Base-by-base conservation (phyloP, 305 asterid species). In the Solanum aculeatissimum region DNA sequence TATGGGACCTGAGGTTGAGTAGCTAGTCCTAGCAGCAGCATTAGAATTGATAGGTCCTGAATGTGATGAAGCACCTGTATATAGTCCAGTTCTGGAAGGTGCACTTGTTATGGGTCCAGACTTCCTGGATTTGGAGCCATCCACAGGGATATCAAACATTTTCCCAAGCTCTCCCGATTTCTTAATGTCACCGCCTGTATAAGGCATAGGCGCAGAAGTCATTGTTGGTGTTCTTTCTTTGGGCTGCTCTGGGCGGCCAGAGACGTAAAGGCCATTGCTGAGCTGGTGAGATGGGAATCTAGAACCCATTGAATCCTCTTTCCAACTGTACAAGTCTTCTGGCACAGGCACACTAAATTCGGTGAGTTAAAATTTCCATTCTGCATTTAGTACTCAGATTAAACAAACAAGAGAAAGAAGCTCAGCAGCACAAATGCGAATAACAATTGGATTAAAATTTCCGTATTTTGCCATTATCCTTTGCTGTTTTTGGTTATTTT, bases 271-370 rank as follows among this genome's bases (percentile, higher is more conserved):
- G 80, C 99, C 99, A 87, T 91, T 96, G 90, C 98, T 95, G 62
- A 96, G 97, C 93, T 96, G 98, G 90, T 96, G 99, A 81, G 99
- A 96, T 27, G 94, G 99, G 91, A 96, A 96, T 87, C 98, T 88
- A 85, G 98, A 95, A 88, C 99, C 99, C 99, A 96, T 96, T 74
- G 16, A 82, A 84, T 65, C 88, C 84, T 79, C 89, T 87, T 85
- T 47, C 66, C 47, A 69, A 40, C 53, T n/a, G 78, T 70, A 70
- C 66, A 32, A 78, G 83, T 53, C 84, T 43, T 53, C 84, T 43
- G 87, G 84, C 80, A 72, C n/a, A 84, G 27, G 85, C 82, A 81
- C 71, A 25, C 80, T 77, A 11, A 69, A 18, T 19, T 38, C 53
- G 40, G 15, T 40, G 23, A 69, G 77, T 38, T 68, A 9, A 68